A percentile compares a stretch with the other conserved stretches of the same genome.
Conservation (phyloP, 2,329 filamentous ascomycete species). For the Madurella mycetomatis region DNA sequence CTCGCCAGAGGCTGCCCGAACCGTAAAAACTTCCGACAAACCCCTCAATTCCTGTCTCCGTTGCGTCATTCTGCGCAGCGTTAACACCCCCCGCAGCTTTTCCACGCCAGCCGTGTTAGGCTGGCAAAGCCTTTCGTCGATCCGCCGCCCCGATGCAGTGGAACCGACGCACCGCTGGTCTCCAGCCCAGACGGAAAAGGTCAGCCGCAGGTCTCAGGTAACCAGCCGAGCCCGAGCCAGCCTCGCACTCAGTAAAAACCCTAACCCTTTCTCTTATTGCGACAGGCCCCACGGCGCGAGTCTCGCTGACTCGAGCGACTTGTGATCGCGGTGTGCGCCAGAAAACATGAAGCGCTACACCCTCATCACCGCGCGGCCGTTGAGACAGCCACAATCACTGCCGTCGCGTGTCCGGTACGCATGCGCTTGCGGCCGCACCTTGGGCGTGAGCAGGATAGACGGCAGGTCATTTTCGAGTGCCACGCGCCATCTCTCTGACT, state of each 20-base stretch:
- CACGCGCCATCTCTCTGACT: constrained; percentile 4
- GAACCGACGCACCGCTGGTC: neutral
- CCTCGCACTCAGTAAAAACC: neutral
- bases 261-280: neutral
- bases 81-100: too few species aligned
- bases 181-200: constrained; percentile 9
- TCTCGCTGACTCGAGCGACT: neutral
- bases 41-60: too few species aligned
- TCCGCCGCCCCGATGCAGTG: neutral
- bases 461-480: constrained; percentile 19
- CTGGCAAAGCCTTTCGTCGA: too few species aligned
- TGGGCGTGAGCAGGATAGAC: constrained; percentile 15
- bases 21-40: too few species aligned
- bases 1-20: too few species aligned
- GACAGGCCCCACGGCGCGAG: neutral
- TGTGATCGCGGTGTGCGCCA: constrained; percentile 9
- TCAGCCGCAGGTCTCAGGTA: constrained; percentile 6
- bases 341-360: constrained; percentile 15
- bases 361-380: constrained; percentile 2
- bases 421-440: constrained; percentile 1
- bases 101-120: too few species aligned
- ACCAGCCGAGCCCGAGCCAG: too few species aligned
- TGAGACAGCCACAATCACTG: constrained; percentile 11
- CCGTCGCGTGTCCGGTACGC: constrained; percentile 7
- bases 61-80: too few species aligned